Evolutionary conservation across 352 stramenopile species (phyloP), one percentile per base, ranked within the genome.

Genomic region (Pythium plurisporium): DNA sequence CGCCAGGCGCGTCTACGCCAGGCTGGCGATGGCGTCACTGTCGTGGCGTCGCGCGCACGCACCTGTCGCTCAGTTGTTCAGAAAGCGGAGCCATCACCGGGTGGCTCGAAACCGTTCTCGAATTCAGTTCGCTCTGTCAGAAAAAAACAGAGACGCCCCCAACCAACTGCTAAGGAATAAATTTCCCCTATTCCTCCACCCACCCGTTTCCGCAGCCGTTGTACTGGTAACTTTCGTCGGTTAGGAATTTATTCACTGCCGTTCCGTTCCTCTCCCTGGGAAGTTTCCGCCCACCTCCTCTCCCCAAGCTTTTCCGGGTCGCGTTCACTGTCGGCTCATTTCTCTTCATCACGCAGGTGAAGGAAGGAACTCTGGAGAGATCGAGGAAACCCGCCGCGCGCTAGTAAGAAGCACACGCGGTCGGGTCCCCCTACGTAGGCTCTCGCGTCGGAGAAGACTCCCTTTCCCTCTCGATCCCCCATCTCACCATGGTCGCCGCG

Each of bases 401-500:
- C 37, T 11, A 44, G 37, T 25, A 15, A 22, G 37, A n/a, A n/a
- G n/a, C n/a, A n/a, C n/a, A n/a, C n/a, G n/a, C n/a, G n/a, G n/a
- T n/a, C n/a, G n/a, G n/a, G n/a, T n/a, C n/a, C n/a, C n/a, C n/a
- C n/a, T n/a, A n/a, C n/a, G n/a, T n/a, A 49, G 40, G 27, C 42
- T 56, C 37, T 47, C 49, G 25, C 37, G 49, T 30, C 17, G 25
- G n/a, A n/a, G n/a, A n/a, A n/a, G n/a, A n/a, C n/a, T n/a, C n/a
- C n/a, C n/a, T n/a, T n/a, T n/a, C n/a, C n/a, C n/a, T n/a, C n/a
- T n/a, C n/a, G n/a, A n/a, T n/a, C n/a, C n/a, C n/a, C n/a, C n/a
- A n/a, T 25, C 19, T 8, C 25, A 79, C 29, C 57, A 87, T 87
- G 76, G 70, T 74, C 55, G 64, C 79, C 51, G 73, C 59, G 46